Conservation (phyloP, 2,329 filamentous ascomycete genomes). For the Phialophora macrospora region DNA sequence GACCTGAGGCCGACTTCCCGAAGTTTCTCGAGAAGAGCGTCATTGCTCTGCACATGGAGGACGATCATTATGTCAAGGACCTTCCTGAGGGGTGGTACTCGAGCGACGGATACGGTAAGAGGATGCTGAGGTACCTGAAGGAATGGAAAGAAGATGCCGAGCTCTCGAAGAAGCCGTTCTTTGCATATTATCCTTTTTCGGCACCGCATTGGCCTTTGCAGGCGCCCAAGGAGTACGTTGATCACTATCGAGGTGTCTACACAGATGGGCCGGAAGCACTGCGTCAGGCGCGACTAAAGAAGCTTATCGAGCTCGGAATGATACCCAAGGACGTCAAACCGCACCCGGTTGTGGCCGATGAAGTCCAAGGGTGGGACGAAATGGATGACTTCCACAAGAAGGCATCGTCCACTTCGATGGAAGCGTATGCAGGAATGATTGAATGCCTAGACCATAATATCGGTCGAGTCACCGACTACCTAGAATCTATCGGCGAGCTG, state of each 20-base stretch:
- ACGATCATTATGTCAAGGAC: conserved; percentile 52
- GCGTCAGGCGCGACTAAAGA: conserved; percentile 51
- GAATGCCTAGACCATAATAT: conserved; percentile 54
- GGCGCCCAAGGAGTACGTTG: conserved; percentile 53
- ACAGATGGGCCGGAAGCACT: conserved; percentile 57
- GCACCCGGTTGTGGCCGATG: conserved; percentile 51
- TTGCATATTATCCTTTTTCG: conserved; percentile 56
- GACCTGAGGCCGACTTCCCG: conserved; percentile 49
- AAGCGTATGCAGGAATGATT: conserved; percentile 58
- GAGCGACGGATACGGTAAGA: conserved; percentile 58
- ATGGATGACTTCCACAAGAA: conserved; percentile 47
- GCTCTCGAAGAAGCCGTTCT: conserved; percentile 53
- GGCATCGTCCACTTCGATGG: conserved; percentile 54
- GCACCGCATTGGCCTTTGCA: conserved; percentile 62
- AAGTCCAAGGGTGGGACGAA: conserved; percentile 50
- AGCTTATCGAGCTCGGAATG: conserved; percentile 53
- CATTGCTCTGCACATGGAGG: conserved; percentile 54
- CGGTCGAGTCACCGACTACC: conserved; percentile 53
- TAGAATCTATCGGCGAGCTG: conserved; percentile 53
- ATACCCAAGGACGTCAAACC: conserved; percentile 50
- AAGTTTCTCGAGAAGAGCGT: conserved; percentile 50
- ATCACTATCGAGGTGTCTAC: conserved; percentile 57
- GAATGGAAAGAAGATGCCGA: conserved; percentile 53
- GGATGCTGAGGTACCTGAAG: conserved; percentile 58
- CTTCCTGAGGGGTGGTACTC: conserved; percentile 61